phyloP scores from a whole-genome alignment of 1,284 basidiomycete genomes.

The Termitomyces sp. region DNA sequence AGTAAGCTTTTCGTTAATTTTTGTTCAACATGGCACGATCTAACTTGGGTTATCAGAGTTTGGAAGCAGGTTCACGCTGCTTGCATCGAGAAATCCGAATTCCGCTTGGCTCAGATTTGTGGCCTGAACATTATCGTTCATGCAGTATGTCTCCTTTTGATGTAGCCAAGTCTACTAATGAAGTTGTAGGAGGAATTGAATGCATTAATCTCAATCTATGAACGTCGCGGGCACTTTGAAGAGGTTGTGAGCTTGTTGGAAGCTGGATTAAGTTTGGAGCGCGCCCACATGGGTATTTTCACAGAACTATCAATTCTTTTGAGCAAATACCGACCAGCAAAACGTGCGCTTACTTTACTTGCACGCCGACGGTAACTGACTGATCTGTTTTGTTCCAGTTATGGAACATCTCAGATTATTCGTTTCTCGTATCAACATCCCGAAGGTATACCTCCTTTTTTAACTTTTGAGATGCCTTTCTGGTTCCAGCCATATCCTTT shows the following conservation, averaged over 20 bases:
- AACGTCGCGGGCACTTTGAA: conserved; percentile 90
- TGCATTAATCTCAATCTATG: conserved; percentile 81
- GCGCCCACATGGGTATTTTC: conserved; percentile 94
- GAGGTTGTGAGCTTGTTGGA: conserved; percentile 91
- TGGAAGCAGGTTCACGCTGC: conserved; percentile 99
- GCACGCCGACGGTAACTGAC: conserved; percentile 1
- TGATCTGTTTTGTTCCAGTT: conserved; percentile 39
- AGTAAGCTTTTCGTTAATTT: conserved; percentile 46
- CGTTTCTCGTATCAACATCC: conserved; percentile 95
- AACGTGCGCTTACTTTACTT: conserved; percentile 51
- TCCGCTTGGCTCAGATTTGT: conserved; percentile 97
- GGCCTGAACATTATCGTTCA: conserved; percentile 95
- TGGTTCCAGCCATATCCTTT: conserved; percentile 8
- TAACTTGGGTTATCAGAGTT: conserved; percentile 53
- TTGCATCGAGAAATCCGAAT: conserved; percentile 96
- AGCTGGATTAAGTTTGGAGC: conserved; percentile 91
- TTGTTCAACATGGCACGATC: conserved; percentile 2
- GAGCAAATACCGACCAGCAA: conserved; percentile 95
- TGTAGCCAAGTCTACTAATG: not conserved
- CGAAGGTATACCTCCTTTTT: conserved; percentile 41
- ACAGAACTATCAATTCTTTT: conserved; percentile 94
- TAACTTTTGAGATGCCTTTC: conserved; percentile 3
- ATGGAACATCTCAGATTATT: conserved; percentile 99
- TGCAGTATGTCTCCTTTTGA: conserved; percentile 48
- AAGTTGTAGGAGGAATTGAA: conserved; percentile 76